A percentile compares a stretch with the other conserved stretches of the same genome.
Evolutionary conservation across 2,329 filamentous ascomycete species (phyloP).

Genomic region (Plectosphaerella sp.): DNA sequence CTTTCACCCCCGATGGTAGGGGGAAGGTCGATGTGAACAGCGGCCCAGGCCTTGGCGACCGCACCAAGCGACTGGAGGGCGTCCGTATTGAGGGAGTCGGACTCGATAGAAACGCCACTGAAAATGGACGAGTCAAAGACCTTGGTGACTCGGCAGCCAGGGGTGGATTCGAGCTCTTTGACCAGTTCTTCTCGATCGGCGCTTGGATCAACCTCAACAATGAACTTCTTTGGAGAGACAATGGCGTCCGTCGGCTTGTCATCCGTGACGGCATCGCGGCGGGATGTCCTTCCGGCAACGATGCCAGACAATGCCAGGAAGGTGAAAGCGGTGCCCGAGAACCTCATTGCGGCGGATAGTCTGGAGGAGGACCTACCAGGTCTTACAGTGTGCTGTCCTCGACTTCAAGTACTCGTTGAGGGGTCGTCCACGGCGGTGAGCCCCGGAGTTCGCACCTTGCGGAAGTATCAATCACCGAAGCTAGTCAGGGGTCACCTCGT

Average conservation of each 20-base stretch:
- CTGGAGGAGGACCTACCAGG: neutral
- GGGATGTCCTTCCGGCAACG: slow-evolving; percentile 1
- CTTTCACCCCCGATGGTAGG: slow-evolving; percentile 5
- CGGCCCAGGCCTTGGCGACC: slow-evolving; percentile 11
- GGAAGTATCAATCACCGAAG: neutral
- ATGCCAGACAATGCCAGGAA: slow-evolving; percentile 7
- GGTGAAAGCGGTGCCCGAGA: neutral
- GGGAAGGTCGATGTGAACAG: slow-evolving; percentile 7
- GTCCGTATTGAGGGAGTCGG: slow-evolving; percentile 11
- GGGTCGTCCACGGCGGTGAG: neutral
- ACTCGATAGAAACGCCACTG: slow-evolving; percentile 11
- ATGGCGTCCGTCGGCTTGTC: slow-evolving; percentile 3
- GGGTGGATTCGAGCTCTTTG: slow-evolving; percentile 4
- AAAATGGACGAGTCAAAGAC: slow-evolving; percentile 24
- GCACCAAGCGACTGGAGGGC: slow-evolving; percentile 9
- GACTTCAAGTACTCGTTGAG: neutral
- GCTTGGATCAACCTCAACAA: slow-evolving; percentile 8
- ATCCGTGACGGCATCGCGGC: slow-evolving; percentile 4
- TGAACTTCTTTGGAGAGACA: slow-evolving; percentile 10
- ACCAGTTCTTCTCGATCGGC: slow-evolving; percentile 9
- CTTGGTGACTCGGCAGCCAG: slow-evolving; percentile 8
- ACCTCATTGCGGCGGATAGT: neutral
- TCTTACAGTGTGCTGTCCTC: neutral
- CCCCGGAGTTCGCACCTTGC: neutral
- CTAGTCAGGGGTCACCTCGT: neutral